A percentile compares a stretch with the other conserved stretches of the same genome.
phyloP scores from a whole-genome alignment of 2,329 filamentous ascomycete species.

The Sporothrix luriei region DNA sequence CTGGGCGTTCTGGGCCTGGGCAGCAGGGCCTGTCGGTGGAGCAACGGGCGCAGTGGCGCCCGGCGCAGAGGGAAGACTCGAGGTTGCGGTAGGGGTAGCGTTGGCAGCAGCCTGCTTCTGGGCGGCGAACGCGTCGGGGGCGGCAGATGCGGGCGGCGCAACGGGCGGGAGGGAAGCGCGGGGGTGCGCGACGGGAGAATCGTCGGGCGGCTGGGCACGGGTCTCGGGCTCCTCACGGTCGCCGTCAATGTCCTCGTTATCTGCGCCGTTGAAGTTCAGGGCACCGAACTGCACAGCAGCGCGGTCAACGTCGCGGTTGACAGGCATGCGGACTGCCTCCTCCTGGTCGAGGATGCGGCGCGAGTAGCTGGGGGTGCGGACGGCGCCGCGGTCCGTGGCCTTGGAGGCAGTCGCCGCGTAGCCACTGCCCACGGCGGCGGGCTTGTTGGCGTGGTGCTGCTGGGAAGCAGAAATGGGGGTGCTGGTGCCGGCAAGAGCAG shows the following conservation, averaged over 20 bases:
- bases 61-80: slow-evolving; percentile 43
- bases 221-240: slow-evolving; percentile 96
- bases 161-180: slow-evolving; percentile 83
- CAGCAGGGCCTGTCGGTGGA: slow-evolving; percentile 42
- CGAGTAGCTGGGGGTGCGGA: slow-evolving; percentile 77
- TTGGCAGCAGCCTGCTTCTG: slow-evolving; percentile 52
- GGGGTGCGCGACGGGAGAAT: slow-evolving; percentile 84
- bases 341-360: slow-evolving; percentile 90
- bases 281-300: slow-evolving; percentile 95
- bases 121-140: slow-evolving; percentile 58
- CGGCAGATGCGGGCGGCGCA: slow-evolving; percentile 52
- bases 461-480: slow-evolving; percentile 68
- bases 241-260: slow-evolving; percentile 88
- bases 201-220: slow-evolving; percentile 86
- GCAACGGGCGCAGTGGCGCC: slow-evolving; percentile 34
- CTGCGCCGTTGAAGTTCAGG: slow-evolving; percentile 81
- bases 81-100: slow-evolving; percentile 49
- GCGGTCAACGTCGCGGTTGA: slow-evolving; percentile 91
- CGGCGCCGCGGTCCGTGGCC: slow-evolving; percentile 64
- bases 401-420: slow-evolving; percentile 82
- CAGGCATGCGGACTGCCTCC: slow-evolving; percentile 97
- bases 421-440: slow-evolving; percentile 67
- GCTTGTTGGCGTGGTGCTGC: slow-evolving; percentile 59
- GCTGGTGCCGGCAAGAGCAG: slow-evolving; percentile 60
- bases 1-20: slow-evolving; percentile 48